Percentiles rank a stretch among this genome's conserved stretches.
These are phyloP conservation scores for Phialophora verrucosa DNA, from an alignment of 2,329 filamentous ascomycete species.

Conservation along the genomic window DNA sequence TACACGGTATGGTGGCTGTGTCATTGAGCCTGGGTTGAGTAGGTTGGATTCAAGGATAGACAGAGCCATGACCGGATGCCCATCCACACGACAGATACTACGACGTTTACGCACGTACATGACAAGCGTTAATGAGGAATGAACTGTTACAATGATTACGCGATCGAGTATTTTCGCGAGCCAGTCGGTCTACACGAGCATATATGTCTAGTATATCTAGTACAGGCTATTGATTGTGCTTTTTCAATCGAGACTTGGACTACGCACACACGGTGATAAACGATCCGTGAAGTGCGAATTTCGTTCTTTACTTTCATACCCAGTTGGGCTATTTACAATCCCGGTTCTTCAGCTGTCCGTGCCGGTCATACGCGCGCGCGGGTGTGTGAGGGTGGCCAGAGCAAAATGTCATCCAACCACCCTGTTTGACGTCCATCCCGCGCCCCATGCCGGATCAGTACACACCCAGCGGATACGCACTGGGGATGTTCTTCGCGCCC, in stretches of 20 bases:
- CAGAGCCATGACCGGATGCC: neutral
- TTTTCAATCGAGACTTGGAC: neutral
- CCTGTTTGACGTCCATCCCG: neutral
- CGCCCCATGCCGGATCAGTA: constrained; percentile 14
- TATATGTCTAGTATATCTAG: neutral
- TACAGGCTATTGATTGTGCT: neutral
- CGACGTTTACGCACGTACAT: neutral
- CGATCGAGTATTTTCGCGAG: neutral
- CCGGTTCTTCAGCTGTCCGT: too few species aligned
- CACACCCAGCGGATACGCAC: constrained; percentile 34
- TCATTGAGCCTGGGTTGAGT: neutral
- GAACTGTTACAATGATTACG: neutral
- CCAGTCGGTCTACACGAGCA: neutral
- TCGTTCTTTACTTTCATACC: too few species aligned
- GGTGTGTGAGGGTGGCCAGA: too few species aligned
- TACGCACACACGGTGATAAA: neutral
- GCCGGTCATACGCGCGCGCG: too few species aligned
- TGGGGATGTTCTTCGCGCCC: constrained; percentile 28
- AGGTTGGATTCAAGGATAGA: neutral
- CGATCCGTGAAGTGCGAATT: too few species aligned
- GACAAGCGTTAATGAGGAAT: neutral
- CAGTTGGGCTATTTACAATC: too few species aligned
- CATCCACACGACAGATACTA: neutral
- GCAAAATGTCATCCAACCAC: too few species aligned
- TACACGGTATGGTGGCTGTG: neutral